Evolutionary conservation across 495 filamentous ascomycete species (phyloP).

Genomic region (Daldinia caldariorum): DNA sequence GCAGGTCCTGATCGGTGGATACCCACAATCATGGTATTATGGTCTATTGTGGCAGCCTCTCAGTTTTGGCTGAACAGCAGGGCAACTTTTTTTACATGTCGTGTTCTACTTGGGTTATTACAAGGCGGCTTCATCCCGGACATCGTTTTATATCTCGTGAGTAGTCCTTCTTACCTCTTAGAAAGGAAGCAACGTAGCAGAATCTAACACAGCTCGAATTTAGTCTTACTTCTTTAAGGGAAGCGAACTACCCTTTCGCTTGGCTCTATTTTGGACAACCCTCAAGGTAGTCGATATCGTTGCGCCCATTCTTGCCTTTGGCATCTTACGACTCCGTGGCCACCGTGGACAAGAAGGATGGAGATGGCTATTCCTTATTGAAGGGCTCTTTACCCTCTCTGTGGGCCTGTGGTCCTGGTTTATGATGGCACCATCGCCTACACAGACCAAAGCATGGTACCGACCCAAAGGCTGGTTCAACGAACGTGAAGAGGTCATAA

Average conservation of each 20-base stretch:
- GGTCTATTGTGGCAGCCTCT: slow-evolving; percentile 74
- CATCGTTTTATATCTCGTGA: slow-evolving; percentile 65
- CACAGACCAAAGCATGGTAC: slow-evolving; percentile 68
- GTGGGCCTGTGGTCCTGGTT: slow-evolving; percentile 69
- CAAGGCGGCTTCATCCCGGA: slow-evolving; percentile 70
- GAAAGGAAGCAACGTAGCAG: neutral
- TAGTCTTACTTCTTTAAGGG: slow-evolving; percentile 72
- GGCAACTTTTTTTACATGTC: slow-evolving; percentile 65
- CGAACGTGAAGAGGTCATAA: slow-evolving; percentile 68
- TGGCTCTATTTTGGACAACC: slow-evolving; percentile 73
- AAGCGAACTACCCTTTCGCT: slow-evolving; percentile 69
- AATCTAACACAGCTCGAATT: neutral
- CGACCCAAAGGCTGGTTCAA: slow-evolving; percentile 75
- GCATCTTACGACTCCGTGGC: slow-evolving; percentile 68
- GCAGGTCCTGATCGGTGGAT: slow-evolving; percentile 82
- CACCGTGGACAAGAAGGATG: slow-evolving; percentile 66
- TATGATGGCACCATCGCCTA: slow-evolving; percentile 72
- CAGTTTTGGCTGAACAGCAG: slow-evolving; percentile 70
- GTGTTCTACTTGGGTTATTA: slow-evolving; percentile 73
- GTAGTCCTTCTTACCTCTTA: slow-evolving; percentile 52
- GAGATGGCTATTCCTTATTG: slow-evolving; percentile 73
- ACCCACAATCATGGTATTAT: slow-evolving; percentile 78
- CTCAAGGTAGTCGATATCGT: slow-evolving; percentile 64
- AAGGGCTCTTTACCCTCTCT: slow-evolving; percentile 58
- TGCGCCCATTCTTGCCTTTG: slow-evolving; percentile 70